Evolutionary conservation across 2,329 filamentous ascomycete genomes (phyloP), one percentile per base, ranked within the genome.

Genomic region (Penicillium sumatraense): DNA sequence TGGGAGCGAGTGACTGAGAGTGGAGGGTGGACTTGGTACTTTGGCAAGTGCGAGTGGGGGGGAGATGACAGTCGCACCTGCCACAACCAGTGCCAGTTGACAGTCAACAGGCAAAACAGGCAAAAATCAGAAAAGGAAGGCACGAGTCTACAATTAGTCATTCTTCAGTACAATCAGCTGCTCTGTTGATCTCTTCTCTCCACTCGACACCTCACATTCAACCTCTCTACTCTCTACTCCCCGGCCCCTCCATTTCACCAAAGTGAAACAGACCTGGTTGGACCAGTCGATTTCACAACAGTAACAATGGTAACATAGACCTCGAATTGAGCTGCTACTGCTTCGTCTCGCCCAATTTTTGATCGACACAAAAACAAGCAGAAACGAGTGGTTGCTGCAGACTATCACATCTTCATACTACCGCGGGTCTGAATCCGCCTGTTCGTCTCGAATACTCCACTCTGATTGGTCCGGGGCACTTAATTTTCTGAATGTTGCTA

Each of bases 221-320:
- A 10, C 38, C 18, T 18, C 16, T 13, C 6, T 23, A 14, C 21
- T 16, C 14, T 14, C 38, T 11, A 5, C 38, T 26, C 20, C 18
- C 18, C 21, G 14, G 9, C 4, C n/a, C 9, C 14, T 38, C 16
- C 35, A n/a, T 31, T 6, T 6, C 26, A 10, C 29, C 26, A 26
- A 9, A 16, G 10, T 55, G 53, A 55, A 55, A 55, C 53, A n/a
- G 27, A n/a, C 11, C 24, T 47, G 53, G 53, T 46, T 51, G 47
- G 53, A 55, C 41, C 53, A 40, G 47, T 55, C 53, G 31, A 46
- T 8, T 46, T 16, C 23, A n/a, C 29, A 31, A 46, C 20, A n/a
- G n/a, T n/a, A n/a, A n/a, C n/a, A n/a, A n/a, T n/a, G n/a, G n/a
- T n/a, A n/a, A n/a, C n/a, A n/a, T n/a, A n/a, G n/a, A n/a, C 31